Evolutionary conservation across 108 stramenopile species (phyloP), one percentile per base, ranked within the genome.

Genomic region (Cylindrotheca closterium): DNA sequence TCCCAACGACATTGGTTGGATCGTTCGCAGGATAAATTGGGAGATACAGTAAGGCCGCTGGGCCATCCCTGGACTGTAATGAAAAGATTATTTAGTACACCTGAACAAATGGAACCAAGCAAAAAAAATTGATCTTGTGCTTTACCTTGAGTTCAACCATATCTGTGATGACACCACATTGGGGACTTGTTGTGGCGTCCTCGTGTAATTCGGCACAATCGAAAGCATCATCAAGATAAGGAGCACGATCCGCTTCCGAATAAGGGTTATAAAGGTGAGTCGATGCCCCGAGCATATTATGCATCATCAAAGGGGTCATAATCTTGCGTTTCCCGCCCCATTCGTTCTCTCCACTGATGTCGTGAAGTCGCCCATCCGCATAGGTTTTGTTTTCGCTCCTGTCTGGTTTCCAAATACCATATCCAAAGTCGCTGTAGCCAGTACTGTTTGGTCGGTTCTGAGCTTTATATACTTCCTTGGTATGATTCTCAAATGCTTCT

Each of bases 1-100:
- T 58, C 24, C 56, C 71, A 45, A 60, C 68, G 37, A 69, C 42
- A 7, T 58, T 48, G 27, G 17, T 42, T 7, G 59, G 58, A 37
- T 73, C 51, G 23, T 60, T 52, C 1, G 51, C 32, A 12, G 77
- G 71, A 60, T 58, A 78, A 15, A 78, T 73, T 2, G 77, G 67
- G 18, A 55, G 37, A 21, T 63, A 51, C 0, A 71, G 33, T 7
- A 77, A 22, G 2, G 69, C 61, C 2, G 48, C 59, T 26, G 60
- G 70, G 3, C 57, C 47, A 19, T 2, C 21, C 2, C 48, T n/a
- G n/a, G n/a, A n/a, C n/a, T n/a, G n/a, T n/a, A n/a, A n/a, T n/a
- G n/a, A n/a, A n/a, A n/a, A n/a, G n/a, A n/a, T n/a, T n/a, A n/a
- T n/a, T n/a, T n/a, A n/a, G n/a, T n/a, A n/a, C n/a, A n/a, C n/a